Conservation (phyloP, 2,329 filamentous ascomycete genomes). For the Colletotrichum camelliae region DNA sequence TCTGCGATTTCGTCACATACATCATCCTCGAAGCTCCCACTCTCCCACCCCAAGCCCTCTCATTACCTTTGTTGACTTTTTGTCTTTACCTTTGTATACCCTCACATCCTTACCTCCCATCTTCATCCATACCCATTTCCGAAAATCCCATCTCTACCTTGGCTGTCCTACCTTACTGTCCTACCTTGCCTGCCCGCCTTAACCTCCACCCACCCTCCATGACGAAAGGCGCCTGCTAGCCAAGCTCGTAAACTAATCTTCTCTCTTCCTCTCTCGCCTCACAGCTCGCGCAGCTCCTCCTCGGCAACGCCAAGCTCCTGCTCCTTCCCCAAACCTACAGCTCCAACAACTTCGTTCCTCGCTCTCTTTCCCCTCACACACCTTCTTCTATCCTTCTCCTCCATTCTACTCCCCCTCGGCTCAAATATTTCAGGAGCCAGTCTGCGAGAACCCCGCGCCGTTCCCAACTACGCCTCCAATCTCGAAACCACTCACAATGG, state of each 20-base stretch:
- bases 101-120: neutral
- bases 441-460: conserved; percentile 60
- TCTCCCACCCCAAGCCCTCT: neutral
- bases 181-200: conserved; percentile 27
- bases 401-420: conserved; percentile 49
- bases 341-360: conserved; percentile 32
- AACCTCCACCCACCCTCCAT: conserved; percentile 28
- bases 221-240: conserved; percentile 2
- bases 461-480: conserved; percentile 60
- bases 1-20: conserved; percentile 23
- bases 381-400: conserved; percentile 32
- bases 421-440: conserved; percentile 44
- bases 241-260: conserved; percentile 21
- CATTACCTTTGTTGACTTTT: neutral
- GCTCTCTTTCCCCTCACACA: conserved; percentile 22
- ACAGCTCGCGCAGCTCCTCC: conserved; percentile 58
- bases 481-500: conserved; percentile 64
- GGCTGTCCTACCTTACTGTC: neutral
- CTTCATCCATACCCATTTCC: neutral
- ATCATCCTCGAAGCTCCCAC: conserved; percentile 16
- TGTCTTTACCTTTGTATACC: neutral
- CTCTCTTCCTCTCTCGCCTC: conserved; percentile 22
- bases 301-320: conserved; percentile 52
- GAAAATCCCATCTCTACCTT: neutral
- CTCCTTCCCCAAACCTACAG: neutral